Base-by-base conservation (phyloP, 352 stramenopile genomes). In the Pythium folliculosum region DNA sequence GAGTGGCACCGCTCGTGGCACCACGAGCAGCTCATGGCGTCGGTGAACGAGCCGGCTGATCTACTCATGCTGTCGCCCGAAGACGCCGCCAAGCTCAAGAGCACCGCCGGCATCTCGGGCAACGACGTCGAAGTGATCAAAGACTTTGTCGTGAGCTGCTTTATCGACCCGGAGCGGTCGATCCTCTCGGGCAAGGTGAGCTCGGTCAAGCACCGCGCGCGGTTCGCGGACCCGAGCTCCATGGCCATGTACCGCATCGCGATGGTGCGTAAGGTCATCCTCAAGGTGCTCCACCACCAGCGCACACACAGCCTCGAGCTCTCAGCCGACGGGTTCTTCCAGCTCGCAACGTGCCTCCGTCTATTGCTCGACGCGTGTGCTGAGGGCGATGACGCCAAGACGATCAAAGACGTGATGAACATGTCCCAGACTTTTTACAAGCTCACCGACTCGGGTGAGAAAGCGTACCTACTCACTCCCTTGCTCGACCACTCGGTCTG, bases 41-140 rank as follows among this genome's bases (percentile, higher is more conserved):
- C 76, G 55, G 58, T 63, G 19, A 62, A 73, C 22, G 84, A 91
- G 47, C 86, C 86, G 2, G 65, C 23, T 0, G 85, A 85, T 50
- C 87, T 80, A 23, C 47, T 95, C 12, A 71, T 59, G 32, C 53
- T 90, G 16, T 54, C 72, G 5, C 64, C 63, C 5, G 83, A 89
- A 10, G 80, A 93, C 52, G 61, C 78, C 3, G 37, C 70, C 21
- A 85, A 84, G 48, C 47, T 93, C 37, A 91, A 91, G 53, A 73
- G 73, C 14, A 50, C 16, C 10, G 75, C 62, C 0, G 84, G 85
- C 14, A 73, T 95, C 1, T 92, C 81, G 0, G 61, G 69, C 3
- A 90, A 87, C 47, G 87, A 95, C 50, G 68, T 93, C 14, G 83
- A 95, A 51, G 77, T 95, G 43, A 92, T 95, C 64, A 95, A 93